Conservation (phyloP, 495 filamentous ascomycete species). For the Astrocystis sublimbata region DNA sequence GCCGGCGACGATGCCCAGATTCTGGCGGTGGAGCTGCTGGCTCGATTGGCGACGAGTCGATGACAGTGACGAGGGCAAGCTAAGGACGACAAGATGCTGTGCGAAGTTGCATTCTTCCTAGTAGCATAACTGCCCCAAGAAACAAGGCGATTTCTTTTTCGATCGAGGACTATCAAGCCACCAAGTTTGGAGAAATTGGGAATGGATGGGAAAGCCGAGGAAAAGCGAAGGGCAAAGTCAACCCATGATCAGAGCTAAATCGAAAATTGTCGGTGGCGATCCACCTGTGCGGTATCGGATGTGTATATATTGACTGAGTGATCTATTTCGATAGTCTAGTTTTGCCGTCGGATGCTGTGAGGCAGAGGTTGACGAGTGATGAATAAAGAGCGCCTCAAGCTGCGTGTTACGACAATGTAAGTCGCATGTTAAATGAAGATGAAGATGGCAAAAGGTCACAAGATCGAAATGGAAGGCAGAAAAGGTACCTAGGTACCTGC, state of each 20-base stretch:
- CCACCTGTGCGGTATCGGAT: not conserved
- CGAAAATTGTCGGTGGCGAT: not conserved
- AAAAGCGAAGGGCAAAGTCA: not conserved
- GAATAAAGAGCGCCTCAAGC: too few relatives aligned
- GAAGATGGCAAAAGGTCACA: not conserved
- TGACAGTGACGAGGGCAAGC: not conserved
- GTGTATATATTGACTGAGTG: not conserved
- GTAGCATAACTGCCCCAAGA: not conserved
- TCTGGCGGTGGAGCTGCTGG: too few relatives aligned
- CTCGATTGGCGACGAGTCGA: not conserved
- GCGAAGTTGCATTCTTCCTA: constrained; percentile 9
- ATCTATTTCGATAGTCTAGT: not conserved
- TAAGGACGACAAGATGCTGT: not conserved
- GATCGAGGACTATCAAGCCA: too few relatives aligned
- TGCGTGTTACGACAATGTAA: too few relatives aligned
- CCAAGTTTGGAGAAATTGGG: not conserved
- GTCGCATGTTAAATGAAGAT: too few relatives aligned
- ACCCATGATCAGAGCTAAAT: constrained; percentile 5
- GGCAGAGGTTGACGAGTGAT: not conserved
- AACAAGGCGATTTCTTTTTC: not conserved
- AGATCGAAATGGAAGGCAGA: not conserved
- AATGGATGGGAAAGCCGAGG: not conserved
- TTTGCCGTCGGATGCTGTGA: not conserved
- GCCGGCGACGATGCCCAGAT: not conserved
- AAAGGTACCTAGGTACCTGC: not conserved